Evolutionary conservation across 108 stramenopile genomes (phyloP).

Genomic region (Pelagomonas calceolata): DNA sequence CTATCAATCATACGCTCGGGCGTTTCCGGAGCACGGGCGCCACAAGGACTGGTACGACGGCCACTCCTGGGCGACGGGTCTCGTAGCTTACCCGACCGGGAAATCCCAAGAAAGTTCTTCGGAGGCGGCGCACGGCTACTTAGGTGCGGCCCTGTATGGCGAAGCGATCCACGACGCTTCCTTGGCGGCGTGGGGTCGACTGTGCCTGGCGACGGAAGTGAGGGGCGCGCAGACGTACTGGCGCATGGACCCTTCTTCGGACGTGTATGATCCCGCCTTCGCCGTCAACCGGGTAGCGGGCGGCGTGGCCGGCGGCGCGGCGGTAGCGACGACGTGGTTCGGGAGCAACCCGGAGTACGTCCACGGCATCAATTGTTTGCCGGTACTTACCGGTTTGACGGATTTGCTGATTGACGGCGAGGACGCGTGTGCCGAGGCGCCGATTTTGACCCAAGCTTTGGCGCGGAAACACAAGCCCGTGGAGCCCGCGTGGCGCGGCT

Average conservation of each 20-base stretch:
- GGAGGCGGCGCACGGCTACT: not conserved
- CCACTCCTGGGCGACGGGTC: conserved; percentile 36
- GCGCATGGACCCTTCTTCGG: not conserved
- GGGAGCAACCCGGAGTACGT: conserved; percentile 23
- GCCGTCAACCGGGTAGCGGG: conserved; percentile 37
- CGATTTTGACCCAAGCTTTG: not conserved
- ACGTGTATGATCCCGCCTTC: conserved; percentile 30
- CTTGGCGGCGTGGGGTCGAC: not conserved
- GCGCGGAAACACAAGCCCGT: not conserved
- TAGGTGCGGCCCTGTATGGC: not conserved
- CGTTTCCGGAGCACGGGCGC: conserved; percentile 22
- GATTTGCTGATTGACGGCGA: not conserved
- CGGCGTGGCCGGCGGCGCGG: conserved; percentile 33
- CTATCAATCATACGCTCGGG: not conserved
- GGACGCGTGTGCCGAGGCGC: not conserved
- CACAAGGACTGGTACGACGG: conserved; percentile 31
- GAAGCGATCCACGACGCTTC: not conserved
- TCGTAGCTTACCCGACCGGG: conserved; percentile 33
- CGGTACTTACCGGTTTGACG: conserved; percentile 6
- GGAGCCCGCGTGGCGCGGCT: conserved; percentile 12
- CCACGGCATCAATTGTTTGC: conserved; percentile 43
- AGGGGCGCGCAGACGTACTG: not conserved
- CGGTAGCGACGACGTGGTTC: conserved; percentile 34
- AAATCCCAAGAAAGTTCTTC: not conserved
- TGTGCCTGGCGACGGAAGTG: not conserved